These are phyloP conservation scores for Eleusine indica DNA, from an alignment of 176 grass and related monocot species.

Conservation along the genomic window DNA sequence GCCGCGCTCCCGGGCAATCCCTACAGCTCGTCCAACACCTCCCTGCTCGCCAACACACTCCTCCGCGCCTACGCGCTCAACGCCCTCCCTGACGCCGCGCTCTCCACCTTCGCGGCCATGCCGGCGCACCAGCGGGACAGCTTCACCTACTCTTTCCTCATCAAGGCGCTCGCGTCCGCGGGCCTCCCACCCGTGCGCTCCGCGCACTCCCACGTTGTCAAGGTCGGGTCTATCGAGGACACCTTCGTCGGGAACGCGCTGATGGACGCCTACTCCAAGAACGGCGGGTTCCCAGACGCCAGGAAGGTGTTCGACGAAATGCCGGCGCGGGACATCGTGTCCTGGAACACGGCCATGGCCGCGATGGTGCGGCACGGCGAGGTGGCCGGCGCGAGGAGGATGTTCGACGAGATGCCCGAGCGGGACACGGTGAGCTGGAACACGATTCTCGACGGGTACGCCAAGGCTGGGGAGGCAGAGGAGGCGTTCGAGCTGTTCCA, in stretches of 20 bases:
- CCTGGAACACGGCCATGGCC: constrained; percentile 64
- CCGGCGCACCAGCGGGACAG: constrained; percentile 48
- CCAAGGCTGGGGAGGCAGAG: constrained; percentile 57
- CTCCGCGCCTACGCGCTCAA: constrained; percentile 67
- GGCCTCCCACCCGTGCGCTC: constrained; percentile 38
- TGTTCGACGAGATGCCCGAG: constrained; percentile 76
- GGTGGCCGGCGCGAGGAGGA: constrained; percentile 31
- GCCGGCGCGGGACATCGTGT: constrained; percentile 47
- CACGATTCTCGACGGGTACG: constrained; percentile 65
- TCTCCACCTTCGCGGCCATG: constrained; percentile 55
- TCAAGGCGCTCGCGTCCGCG: constrained; percentile 53
- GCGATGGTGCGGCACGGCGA: constrained; percentile 54
- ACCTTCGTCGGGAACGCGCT: constrained; percentile 71
- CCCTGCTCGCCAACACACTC: constrained; percentile 61
- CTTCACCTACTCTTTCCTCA: constrained; percentile 77
- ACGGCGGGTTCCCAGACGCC: constrained; percentile 24
- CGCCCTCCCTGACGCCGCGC: constrained; percentile 42
- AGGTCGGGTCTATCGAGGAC: constrained; percentile 55
- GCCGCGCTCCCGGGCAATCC: constrained; percentile 29
- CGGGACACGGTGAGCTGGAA: constrained; percentile 79
- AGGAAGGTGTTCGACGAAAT: constrained; percentile 61
- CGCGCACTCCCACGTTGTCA: constrained; percentile 63
- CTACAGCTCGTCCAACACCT: not conserved
- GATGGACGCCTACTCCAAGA: constrained; percentile 77
- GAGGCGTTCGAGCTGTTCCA: constrained; percentile 61